Conservation (phyloP, 2,329 filamentous ascomycete species). For the Trichoderma atroviride region DNA sequence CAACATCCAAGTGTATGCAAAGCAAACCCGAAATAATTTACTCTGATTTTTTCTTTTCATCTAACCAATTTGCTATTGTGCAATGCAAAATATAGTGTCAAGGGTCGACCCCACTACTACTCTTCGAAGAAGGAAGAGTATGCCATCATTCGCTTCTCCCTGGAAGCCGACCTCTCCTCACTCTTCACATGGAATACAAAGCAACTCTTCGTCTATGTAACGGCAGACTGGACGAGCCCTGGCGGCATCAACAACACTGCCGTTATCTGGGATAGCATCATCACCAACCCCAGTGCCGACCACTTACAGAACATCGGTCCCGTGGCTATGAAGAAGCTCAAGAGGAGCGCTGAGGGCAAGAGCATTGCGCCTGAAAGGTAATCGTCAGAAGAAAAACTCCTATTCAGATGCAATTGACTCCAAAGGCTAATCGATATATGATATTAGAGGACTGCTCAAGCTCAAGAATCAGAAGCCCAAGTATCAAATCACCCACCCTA, state of each 20-base stretch:
- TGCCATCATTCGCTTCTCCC: constrained; percentile 88
- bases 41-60: constrained; percentile 16
- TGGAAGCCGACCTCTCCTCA: constrained; percentile 85
- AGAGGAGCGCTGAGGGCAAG: constrained; percentile 62
- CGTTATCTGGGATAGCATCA: constrained; percentile 95
- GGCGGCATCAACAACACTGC: constrained; percentile 64
- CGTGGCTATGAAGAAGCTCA: constrained; percentile 63
- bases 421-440: not conserved
- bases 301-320: constrained; percentile 64
- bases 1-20: constrained; percentile 83
- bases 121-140: constrained; percentile 92
- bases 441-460: constrained; percentile 67
- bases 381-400: constrained; percentile 24
- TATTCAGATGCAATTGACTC: not conserved
- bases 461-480: constrained; percentile 88
- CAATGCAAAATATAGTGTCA: constrained; percentile 60
- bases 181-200: constrained; percentile 99
- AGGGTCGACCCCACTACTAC: constrained; percentile 95
- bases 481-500: constrained; percentile 94
- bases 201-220: constrained; percentile 95
- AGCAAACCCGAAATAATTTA: not conserved
- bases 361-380: constrained; percentile 61
- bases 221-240: constrained; percentile 67
- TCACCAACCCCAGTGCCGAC: constrained; percentile 71
- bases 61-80: not conserved